Base-by-base conservation (phyloP, 495 filamentous ascomycete species). In the Trichoderma reesei region DNA sequence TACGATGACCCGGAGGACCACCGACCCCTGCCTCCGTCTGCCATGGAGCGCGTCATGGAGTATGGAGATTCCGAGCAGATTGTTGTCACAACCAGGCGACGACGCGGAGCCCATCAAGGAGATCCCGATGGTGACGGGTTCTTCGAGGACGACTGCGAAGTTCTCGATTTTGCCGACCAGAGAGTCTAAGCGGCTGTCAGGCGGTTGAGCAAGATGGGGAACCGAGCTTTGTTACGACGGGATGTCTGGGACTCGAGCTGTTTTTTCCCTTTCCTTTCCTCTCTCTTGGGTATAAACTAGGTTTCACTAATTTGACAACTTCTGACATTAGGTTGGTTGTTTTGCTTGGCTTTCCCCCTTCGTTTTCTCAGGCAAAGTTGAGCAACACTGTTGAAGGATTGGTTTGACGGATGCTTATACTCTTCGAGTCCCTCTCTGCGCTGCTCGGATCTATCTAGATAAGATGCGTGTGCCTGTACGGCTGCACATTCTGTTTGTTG, bases 141-240 rank as follows among this genome's bases (percentile, higher is more conserved):
- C 73, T 96, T 96, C 69, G 92, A 96, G 73, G 91, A 96, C 70
- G 92, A 94, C 72, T 93, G 89, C 70, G 92, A 95, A 70, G 89
- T 96, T 64, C 79, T 96, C 68, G 92, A 96, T 76, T 96, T 92
- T 83, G 90, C 90, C 13, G 86, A 88, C 68, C 89, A 95, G 71
- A 80, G 90, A 69, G 90, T 93, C 41, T 93, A 78, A 85, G 33
- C 16, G 60, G 8, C 33, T 39, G 6, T n/a, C 16, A 26, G 36
- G 11, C 36, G 34, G 10, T 61, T 6, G 9, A 5, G 14, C n/a
- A 7, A 34, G 39, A 14, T 61, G 9, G 14, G n/a, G 36, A 33
- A 36, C 60, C 18, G 36, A 61, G 60, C 60, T 20, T 34, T 26
- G 26, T 31, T 33, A 2, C 51, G 2, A 10, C 16, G 16, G 20